Evolutionary conservation across 768 basidiomycete genomes (phyloP).

Genomic region (Lactarius sanguifluus): DNA sequence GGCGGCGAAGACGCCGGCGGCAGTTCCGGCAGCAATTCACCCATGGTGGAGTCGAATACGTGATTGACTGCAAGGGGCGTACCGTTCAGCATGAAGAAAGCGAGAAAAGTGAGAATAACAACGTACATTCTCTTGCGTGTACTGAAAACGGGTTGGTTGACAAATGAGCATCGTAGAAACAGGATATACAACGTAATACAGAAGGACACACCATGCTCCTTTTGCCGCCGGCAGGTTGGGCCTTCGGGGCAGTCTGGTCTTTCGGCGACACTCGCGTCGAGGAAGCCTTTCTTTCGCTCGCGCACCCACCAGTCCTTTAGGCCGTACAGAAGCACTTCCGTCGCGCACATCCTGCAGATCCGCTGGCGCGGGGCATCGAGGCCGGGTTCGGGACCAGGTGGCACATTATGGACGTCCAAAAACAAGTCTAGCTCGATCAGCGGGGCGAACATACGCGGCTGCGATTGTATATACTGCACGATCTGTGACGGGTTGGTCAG

Average conservation of each 20-base stretch:
- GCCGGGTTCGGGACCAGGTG: conserved; percentile 54
- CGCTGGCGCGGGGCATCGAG: conserved; percentile 57
- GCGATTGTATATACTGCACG: conserved; percentile 55
- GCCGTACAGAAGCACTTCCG: conserved; percentile 74
- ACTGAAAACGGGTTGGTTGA: conserved; percentile 38
- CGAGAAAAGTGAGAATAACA: not conserved
- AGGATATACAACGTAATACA: not conserved
- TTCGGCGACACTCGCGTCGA: conserved; percentile 54
- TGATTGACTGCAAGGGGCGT: conserved; percentile 35
- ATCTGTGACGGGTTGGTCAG: conserved; percentile 47
- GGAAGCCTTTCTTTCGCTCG: conserved; percentile 67
- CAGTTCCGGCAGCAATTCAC: conserved; percentile 4
- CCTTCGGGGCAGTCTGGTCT: conserved; percentile 71
- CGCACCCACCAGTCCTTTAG: conserved; percentile 81
- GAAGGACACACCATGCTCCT: conserved; percentile 56
- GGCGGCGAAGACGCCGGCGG: not conserved
- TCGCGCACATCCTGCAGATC: conserved; percentile 71
- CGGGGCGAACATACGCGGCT: conserved; percentile 61
- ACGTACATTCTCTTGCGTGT: conserved; percentile 77
- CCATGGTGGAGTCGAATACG: conserved; percentile 31
- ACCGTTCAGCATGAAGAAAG: conserved; percentile 4
- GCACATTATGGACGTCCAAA: conserved; percentile 60
- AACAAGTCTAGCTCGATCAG: conserved; percentile 73
- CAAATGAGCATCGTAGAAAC: conserved; percentile 5
- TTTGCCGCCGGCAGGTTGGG: conserved; percentile 57